Evolutionary conservation across 768 basidiomycete genomes (phyloP), one percentile per base, ranked within the genome.

Genomic region (Gloeophyllum trabeum): DNA sequence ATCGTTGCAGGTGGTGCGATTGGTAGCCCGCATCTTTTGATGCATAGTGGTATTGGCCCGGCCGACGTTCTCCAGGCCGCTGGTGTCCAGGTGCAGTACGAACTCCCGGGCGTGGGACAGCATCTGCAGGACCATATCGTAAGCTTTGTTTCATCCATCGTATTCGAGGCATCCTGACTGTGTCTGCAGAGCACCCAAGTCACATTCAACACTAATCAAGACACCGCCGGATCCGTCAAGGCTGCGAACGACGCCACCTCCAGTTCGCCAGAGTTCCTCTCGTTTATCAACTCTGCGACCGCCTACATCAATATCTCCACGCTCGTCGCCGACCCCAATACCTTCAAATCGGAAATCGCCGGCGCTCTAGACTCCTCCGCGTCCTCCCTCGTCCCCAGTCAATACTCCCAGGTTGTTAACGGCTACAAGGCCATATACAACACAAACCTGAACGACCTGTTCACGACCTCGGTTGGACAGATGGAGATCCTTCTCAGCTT

Each of bases 221-320:
- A 63, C 20, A 68, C 67, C 2, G 65, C 65, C 5, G 63, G 58
- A 10, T 54, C 58, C 4, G 44, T 67, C 16, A 47, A 61, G 45
- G 48, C 47, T 19, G 45, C 51, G n/a, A 56, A 58, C 43, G 39
- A 23, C 18, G 38, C 39, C 6, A 34, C 38, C 41, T 51, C 46
- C 14, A 46, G 46, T 20, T 56, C 50, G 21, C 43, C 55, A 14
- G 44, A 50, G 41, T 75, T 73, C 56, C 50, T 67, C 13, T 79
- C 76, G 3, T 75, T 71, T 54, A 63, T 80, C 54, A 82, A 81
- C 63, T 69, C 74, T 24, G 79, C 78, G 3, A 74, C 73, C 28
- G 73, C 72, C 5, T 82, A 78, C 52, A 63, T 69, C 49, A 78
- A 78, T 57, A 59, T 66, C 46, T 66, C 69, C 26, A 57, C 56